These are phyloP conservation scores for Orbilia oligospora DNA, from an alignment of 2,329 filamentous ascomycete species.

Conservation along the genomic window DNA sequence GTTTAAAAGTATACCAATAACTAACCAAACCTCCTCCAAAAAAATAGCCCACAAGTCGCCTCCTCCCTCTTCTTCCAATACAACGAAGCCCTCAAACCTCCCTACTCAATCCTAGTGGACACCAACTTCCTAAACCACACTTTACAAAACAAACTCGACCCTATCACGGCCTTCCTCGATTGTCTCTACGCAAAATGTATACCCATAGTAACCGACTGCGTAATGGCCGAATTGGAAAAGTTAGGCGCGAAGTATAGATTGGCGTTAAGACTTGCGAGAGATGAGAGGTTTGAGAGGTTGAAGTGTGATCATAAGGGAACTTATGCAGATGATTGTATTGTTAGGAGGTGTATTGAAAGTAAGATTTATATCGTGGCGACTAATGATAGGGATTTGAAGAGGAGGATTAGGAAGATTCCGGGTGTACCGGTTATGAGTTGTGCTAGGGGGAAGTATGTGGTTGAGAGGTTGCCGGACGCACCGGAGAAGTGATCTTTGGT, in stretches of 20 bases:
- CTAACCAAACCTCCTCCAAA: conserved; percentile 34
- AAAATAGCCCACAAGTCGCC: conserved; percentile 78
- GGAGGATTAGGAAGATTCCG: conserved; percentile 85
- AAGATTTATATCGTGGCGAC: conserved; percentile 84
- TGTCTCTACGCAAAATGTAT: conserved; percentile 91
- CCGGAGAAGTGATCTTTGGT: conserved; percentile 77
- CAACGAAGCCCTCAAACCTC: conserved; percentile 87
- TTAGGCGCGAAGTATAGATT: conserved; percentile 90
- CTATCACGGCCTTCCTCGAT: conserved; percentile 93
- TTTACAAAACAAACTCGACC: conserved; percentile 88
- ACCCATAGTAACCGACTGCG: conserved; percentile 87
- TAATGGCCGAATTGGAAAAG: conserved; percentile 89
- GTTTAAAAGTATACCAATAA: neutral
- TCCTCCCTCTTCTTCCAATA: conserved; percentile 89
- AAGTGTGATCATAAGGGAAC: conserved; percentile 92
- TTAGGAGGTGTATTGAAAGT: conserved; percentile 79
- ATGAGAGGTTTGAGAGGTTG: conserved; percentile 88
- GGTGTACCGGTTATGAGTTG: conserved; percentile 73
- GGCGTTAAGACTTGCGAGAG: conserved; percentile 85
- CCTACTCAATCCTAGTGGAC: conserved; percentile 84
- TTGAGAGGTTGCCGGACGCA: conserved; percentile 89
- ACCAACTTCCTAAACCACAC: conserved; percentile 94
- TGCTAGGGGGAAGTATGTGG: conserved; percentile 71
- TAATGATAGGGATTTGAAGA: conserved; percentile 73
- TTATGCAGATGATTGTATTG: conserved; percentile 88